phyloP scores from a whole-genome alignment of 2,329 filamentous ascomycete genomes.

The Talaromyces sp. region DNA sequence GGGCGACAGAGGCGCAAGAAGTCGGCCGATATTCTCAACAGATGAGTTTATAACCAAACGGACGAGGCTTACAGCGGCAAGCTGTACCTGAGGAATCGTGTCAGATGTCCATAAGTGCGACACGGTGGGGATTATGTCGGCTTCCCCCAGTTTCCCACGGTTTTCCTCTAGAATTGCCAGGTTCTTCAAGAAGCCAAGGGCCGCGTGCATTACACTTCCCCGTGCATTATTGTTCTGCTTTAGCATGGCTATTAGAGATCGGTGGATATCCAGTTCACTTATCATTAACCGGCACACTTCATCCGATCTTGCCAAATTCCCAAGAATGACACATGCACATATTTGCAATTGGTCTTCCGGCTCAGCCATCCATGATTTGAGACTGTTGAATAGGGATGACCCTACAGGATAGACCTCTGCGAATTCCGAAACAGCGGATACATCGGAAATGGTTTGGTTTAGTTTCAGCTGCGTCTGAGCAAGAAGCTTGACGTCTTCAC shows the following conservation, averaged over 20 bases:
- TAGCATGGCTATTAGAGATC: constrained; percentile 36
- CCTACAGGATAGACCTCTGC: constrained; percentile 34
- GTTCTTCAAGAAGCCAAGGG: constrained; percentile 46
- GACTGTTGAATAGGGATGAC: constrained; percentile 29
- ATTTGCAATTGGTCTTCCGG: constrained; percentile 41
- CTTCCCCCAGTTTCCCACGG: constrained; percentile 32
- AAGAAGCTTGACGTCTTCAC: constrained; percentile 31
- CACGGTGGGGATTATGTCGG: constrained; percentile 35
- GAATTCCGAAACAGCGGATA: constrained; percentile 36
- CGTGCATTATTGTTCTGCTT: constrained; percentile 25
- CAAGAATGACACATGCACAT: constrained; percentile 45
- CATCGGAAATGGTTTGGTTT: constrained; percentile 38
- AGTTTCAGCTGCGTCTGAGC: constrained; percentile 33
- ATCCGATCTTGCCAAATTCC: constrained; percentile 44
- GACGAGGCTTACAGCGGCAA: constrained; percentile 38
- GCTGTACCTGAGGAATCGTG: constrained; percentile 42
- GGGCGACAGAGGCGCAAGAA: constrained; percentile 29
- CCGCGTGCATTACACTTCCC: constrained; percentile 40
- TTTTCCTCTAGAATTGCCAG: constrained; percentile 43
- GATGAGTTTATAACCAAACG: constrained; percentile 36
- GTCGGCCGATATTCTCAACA: constrained; percentile 31
- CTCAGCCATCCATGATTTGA: constrained; percentile 37
- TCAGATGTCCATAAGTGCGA: constrained; percentile 38
- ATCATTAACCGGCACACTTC: constrained; percentile 40
- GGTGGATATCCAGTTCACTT: constrained; percentile 34